phyloP scores from a whole-genome alignment of 1,284 basidiomycete genomes.

The Ustilago xerochloae region DNA sequence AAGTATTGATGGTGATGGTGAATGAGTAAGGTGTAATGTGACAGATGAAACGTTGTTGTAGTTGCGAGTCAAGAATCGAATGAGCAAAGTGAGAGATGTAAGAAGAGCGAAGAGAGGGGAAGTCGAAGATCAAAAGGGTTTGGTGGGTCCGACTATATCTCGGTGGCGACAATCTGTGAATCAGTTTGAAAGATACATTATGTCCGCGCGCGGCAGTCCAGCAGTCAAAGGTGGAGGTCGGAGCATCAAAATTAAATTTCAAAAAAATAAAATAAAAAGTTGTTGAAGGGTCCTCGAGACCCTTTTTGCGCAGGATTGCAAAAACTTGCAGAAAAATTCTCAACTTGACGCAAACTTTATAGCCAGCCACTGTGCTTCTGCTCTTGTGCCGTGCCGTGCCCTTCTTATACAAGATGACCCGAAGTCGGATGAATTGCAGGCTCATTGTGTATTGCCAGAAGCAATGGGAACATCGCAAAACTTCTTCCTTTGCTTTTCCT shows the following conservation, averaged over 20 bases:
- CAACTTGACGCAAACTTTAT: constrained; percentile 1
- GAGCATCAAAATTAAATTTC: not conserved
- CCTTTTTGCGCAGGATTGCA: constrained; percentile 5
- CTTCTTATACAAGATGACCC: too few species aligned
- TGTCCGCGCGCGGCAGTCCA: constrained; percentile 4
- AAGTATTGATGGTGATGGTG: constrained; percentile 10
- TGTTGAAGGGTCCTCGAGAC: not conserved
- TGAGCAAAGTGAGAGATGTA: constrained; percentile 3
- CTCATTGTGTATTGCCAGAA: too few species aligned
- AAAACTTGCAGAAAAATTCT: constrained; percentile 5
- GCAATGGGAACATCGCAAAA: too few species aligned
- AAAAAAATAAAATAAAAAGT: not conserved
- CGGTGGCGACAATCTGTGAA: constrained; percentile 11
- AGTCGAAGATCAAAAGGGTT: not conserved
- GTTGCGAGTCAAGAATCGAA: not conserved
- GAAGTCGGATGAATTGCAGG: too few species aligned
- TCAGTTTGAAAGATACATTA: not conserved
- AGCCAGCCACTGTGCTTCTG: too few species aligned
- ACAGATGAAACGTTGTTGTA: not conserved
- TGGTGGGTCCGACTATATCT: constrained; percentile 16
- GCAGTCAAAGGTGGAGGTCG: constrained; percentile 7
- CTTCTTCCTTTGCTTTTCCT: too few species aligned
- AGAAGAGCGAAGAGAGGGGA: not conserved
- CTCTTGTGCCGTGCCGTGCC: too few species aligned
- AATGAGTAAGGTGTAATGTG: not conserved